Percentiles rank a stretch among this genome's conserved stretches.
These are phyloP conservation scores for Suillus subaureus DNA, from an alignment of 768 basidiomycete genomes.

Conservation along the genomic window DNA sequence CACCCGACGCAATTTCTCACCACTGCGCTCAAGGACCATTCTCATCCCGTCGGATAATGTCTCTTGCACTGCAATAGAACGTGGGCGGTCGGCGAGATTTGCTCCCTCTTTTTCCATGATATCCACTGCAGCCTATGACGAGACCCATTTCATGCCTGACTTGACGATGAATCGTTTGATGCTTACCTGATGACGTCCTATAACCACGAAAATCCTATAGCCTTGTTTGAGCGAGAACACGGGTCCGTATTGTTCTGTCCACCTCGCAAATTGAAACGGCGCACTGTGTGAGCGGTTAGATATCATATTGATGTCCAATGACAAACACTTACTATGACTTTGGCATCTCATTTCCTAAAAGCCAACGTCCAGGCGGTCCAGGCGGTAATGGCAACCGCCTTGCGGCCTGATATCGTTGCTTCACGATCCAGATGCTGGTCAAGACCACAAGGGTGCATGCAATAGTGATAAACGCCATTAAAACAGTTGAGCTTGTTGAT, in stretches of 20 bases:
- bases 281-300: not conserved
- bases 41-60: slow-evolving; percentile 37
- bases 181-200: slow-evolving; percentile 25
- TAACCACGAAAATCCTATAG: slow-evolving; percentile 16
- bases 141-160: too few species aligned
- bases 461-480: not conserved
- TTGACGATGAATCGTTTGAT: not conserved
- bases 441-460: not conserved
- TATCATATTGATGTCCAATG: not conserved
- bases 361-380: slow-evolving; percentile 27
- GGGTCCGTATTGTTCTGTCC: slow-evolving; percentile 62
- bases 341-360: slow-evolving; percentile 25
- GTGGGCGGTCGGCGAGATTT: slow-evolving; percentile 38
- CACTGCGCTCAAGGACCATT: slow-evolving; percentile 25
- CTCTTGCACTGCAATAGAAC: slow-evolving; percentile 37
- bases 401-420: not conserved
- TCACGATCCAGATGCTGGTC: slow-evolving; percentile 1
- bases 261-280: slow-evolving; percentile 47
- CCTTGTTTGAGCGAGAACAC: slow-evolving; percentile 59
- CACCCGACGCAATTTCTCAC: slow-evolving; percentile 33
- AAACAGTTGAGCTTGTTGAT: not conserved
- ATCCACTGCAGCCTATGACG: slow-evolving; percentile 41
- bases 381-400: slow-evolving; percentile 22
- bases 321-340: slow-evolving; percentile 25
- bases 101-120: slow-evolving; percentile 43